phyloP scores from a whole-genome alignment of 768 basidiomycete genomes.

The Phylloporus sp. region DNA sequence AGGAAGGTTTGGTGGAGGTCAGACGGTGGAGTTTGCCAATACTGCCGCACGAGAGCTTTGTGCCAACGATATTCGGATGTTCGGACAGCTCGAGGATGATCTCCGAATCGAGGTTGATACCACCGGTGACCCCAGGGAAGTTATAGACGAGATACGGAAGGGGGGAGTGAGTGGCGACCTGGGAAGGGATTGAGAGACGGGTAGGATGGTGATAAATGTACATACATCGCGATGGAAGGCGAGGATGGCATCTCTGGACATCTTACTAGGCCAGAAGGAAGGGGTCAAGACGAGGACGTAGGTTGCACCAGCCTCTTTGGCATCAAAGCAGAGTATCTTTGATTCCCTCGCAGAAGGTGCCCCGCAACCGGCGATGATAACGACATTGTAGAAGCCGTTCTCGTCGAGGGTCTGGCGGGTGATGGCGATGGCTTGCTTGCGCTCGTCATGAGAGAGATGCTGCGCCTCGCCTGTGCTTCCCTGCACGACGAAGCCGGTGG shows the following conservation, averaged over 20 bases:
- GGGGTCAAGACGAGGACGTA: not conserved
- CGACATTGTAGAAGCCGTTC: not conserved
- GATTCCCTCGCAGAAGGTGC: not conserved
- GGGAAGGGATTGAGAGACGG: not conserved
- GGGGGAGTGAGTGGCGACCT: not conserved
- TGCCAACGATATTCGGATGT: not conserved
- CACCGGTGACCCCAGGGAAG: not conserved
- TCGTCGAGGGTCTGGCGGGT: constrained; percentile 39
- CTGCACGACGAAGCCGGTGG: constrained; percentile 69
- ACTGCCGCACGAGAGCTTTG: not conserved
- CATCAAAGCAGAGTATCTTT: not conserved
- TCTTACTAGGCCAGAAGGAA: not conserved
- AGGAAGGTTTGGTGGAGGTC: not conserved
- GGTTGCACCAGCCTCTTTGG: not conserved
- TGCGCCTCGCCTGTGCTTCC: constrained; percentile 77
- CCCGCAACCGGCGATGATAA: not conserved
- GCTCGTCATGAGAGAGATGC: constrained; percentile 69
- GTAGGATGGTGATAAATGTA: not conserved
- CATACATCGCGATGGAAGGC: not conserved
- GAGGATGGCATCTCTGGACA: not conserved
- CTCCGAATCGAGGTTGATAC: not conserved
- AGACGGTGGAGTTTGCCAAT: not conserved
- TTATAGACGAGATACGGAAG: not conserved
- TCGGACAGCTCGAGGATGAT: not conserved
- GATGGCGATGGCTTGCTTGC: constrained; percentile 56